A percentile compares a stretch with the other conserved stretches of the same genome.
Conservation (phyloP, 805 yeast genomes). For the Yamadazyma akitaensis region DNA sequence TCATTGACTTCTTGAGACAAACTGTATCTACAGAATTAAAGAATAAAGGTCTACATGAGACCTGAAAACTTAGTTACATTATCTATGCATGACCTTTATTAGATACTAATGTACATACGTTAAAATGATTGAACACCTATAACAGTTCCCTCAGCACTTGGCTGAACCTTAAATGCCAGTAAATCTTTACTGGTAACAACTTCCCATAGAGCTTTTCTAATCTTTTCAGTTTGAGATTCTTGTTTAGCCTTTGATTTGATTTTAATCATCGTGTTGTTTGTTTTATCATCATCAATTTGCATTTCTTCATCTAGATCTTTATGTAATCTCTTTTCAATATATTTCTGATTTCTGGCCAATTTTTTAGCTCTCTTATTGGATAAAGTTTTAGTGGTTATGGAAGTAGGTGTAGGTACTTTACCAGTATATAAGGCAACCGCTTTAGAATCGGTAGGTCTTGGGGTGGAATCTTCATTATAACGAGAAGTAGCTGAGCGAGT, state of each 20-base stretch:
- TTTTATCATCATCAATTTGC: slow-evolving; percentile 40
- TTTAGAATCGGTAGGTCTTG: slow-evolving; percentile 42
- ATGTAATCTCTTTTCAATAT: slow-evolving; percentile 56
- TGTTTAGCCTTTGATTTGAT: slow-evolving; percentile 18
- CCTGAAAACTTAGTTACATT: neutral
- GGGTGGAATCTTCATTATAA: slow-evolving; percentile 35
- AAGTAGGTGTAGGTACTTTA: slow-evolving; percentile 22
- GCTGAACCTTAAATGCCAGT: slow-evolving; percentile 40
- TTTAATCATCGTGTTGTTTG: slow-evolving; percentile 13
- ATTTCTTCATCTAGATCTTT: slow-evolving; percentile 50
- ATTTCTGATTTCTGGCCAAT: slow-evolving; percentile 73
- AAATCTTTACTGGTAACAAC: slow-evolving; percentile 60
- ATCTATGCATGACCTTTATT: slow-evolving; percentile 4
- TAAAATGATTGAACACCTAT: slow-evolving; percentile 69
- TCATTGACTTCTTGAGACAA: slow-evolving; percentile 64
- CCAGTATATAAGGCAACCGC: slow-evolving; percentile 47
- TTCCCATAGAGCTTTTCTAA: slow-evolving; percentile 68
- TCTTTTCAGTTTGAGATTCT: slow-evolving; percentile 33
- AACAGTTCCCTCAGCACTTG: slow-evolving; percentile 74
- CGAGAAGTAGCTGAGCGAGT: slow-evolving; percentile 45
- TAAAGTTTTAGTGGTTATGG: slow-evolving; percentile 54
- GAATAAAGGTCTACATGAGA: slow-evolving; percentile 22
- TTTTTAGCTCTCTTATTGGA: slow-evolving; percentile 79
- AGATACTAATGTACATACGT: slow-evolving; percentile 7
- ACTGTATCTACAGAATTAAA: slow-evolving; percentile 56